phyloP scores from a whole-genome alignment of 2,329 filamentous ascomycete species.

The Nannizzia gypsea region DNA sequence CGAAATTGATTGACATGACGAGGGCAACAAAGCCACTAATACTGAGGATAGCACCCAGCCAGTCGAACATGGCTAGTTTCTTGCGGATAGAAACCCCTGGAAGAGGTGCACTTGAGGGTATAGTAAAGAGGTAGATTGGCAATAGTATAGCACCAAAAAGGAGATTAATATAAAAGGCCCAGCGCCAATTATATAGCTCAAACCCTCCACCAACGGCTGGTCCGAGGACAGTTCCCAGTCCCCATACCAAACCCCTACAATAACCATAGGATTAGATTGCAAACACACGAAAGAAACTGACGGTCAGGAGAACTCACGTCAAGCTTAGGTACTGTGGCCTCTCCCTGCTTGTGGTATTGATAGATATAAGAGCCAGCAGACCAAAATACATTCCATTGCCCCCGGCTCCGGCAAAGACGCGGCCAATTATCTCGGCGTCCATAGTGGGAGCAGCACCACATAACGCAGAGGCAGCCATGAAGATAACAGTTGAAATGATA shows the following conservation, averaged over 20 bases:
- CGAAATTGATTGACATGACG: conserved; percentile 41
- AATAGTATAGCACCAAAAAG: conserved; percentile 33
- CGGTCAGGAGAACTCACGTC: conserved; percentile 15
- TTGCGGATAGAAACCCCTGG: conserved; percentile 14
- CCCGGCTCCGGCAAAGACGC: conserved; percentile 26
- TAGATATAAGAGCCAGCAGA: conserved; percentile 10
- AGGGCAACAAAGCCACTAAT: conserved; percentile 29
- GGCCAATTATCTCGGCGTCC: conserved; percentile 36
- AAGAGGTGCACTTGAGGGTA: conserved; percentile 22
- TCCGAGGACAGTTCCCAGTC: conserved; percentile 26
- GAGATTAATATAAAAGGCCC: conserved; percentile 43
- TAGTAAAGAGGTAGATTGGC: conserved; percentile 34
- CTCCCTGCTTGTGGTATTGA: conserved; percentile 17
- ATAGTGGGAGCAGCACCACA: conserved; percentile 37
- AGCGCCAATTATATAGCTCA: conserved; percentile 18
- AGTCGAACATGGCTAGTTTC: conserved; percentile 31
- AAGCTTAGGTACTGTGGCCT: conserved; percentile 23
- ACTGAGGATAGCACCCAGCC: conserved; percentile 34
- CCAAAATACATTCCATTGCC: conserved; percentile 25
- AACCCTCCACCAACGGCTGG: conserved; percentile 31
- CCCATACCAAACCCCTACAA: conserved; percentile 20
- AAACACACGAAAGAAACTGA: no score
- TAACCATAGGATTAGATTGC: no score
- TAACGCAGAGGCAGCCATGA: conserved; percentile 22
- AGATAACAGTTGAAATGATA: conserved; percentile 16